Conservation (phyloP, 2,329 filamentous ascomycete species). For the Ophioceras dolichostomum region DNA sequence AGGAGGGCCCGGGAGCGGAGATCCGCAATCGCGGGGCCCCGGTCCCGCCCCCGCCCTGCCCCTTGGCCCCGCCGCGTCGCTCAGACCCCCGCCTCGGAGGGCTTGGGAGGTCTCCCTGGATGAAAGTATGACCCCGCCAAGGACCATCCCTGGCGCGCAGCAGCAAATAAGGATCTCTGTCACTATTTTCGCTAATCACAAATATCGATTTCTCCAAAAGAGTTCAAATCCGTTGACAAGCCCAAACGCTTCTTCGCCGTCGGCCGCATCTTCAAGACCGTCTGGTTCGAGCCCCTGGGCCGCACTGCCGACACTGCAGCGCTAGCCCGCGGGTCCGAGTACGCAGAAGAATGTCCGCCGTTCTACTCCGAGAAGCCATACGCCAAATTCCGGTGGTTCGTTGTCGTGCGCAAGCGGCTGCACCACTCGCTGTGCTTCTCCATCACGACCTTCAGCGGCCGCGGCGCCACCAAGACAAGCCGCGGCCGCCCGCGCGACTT, state of each 20-base stretch:
- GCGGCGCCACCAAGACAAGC: conserved; percentile 2
- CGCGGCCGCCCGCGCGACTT: conserved; percentile 8
- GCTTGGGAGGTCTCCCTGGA: too few species aligned
- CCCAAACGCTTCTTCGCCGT: conserved; percentile 15
- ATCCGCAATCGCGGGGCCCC: too few species aligned
- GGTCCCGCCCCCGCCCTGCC: too few species aligned
- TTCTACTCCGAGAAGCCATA: conserved; percentile 9
- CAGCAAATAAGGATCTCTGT: too few species aligned
- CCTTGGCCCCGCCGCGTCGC: too few species aligned
- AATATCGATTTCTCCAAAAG: too few species aligned
- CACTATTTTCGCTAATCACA: too few species aligned
- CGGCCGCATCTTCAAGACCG: conserved; percentile 14
- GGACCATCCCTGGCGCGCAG: too few species aligned
- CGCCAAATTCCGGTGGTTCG: conserved; percentile 14
- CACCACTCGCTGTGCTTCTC: conserved; percentile 14
- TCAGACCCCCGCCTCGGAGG: too few species aligned
- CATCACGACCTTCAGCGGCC: conserved; percentile 11
- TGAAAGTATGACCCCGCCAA: too few species aligned
- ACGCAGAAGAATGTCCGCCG: conserved; percentile 5
- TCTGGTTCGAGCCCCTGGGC: conserved; percentile 14
- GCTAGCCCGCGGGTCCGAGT: conserved; percentile 8
- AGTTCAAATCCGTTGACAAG: conserved; percentile 9
- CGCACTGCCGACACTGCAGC: background rate
- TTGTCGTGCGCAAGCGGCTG: conserved; percentile 12
- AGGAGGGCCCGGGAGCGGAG: too few species aligned